Percentiles rank a stretch among this genome's conserved stretches.
phyloP scores from a whole-genome alignment of 495 filamentous ascomycete genomes.

The Xylaria telfairii region DNA sequence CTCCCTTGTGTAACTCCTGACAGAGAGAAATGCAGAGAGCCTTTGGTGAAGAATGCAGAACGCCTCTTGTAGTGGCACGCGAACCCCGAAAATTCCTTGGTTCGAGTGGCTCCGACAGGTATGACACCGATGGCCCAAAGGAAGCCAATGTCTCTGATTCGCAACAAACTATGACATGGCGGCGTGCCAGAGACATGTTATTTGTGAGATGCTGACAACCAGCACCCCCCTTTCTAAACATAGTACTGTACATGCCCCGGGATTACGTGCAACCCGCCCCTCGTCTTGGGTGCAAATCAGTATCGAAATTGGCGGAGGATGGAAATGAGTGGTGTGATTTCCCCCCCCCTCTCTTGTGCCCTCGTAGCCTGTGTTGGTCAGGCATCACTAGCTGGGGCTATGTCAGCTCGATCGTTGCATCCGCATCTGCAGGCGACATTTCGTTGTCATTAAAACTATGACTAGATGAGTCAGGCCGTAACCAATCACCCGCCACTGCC shows the following conservation, averaged over 20 bases:
- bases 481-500: conserved; percentile 6
- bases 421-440: background rate
- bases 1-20: background rate
- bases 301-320: conserved; percentile 9
- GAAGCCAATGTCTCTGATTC: conserved; percentile 1
- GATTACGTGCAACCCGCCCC: conserved; percentile 9
- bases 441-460: conserved; percentile 2
- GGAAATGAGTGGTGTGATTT: background rate
- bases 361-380: conserved; percentile 11
- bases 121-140: conserved; percentile 5
- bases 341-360: background rate
- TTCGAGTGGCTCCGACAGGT: background rate
- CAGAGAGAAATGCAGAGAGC: background rate
- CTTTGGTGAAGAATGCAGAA: background rate
- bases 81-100: background rate
- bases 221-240: conserved; percentile 10
- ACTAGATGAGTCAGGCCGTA: conserved; percentile 15
- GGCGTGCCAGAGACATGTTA: conserved; percentile 12
- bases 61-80: background rate
- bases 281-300: background rate
- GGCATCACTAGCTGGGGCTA: conserved; percentile 24
- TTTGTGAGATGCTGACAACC: conserved; percentile 21
- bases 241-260: conserved; percentile 2
- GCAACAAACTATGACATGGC: conserved; percentile 8
- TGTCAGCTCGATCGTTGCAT: conserved; percentile 20